Conservation (phyloP, 306 rosid species). For the Argentina anserina region DNA sequence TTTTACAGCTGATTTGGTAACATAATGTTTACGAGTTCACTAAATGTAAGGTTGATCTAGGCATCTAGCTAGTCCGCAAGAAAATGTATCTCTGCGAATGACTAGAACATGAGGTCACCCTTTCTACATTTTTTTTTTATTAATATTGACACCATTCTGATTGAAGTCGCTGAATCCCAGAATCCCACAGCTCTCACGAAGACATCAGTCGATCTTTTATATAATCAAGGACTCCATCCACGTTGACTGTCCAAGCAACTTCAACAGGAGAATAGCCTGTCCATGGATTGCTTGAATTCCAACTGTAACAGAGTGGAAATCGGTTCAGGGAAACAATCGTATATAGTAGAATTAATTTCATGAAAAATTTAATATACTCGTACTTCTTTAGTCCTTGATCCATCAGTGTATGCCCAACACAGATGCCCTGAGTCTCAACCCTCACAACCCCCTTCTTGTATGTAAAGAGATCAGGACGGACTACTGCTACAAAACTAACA, state of each 20-base stretch:
- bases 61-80: slow-evolving; percentile 22
- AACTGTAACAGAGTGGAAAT: slow-evolving; percentile 38
- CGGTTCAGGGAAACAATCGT: background rate
- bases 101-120: slow-evolving; percentile 17
- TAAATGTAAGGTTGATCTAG: background rate
- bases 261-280: slow-evolving; percentile 73
- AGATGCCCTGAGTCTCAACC: slow-evolving; percentile 91
- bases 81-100: slow-evolving; percentile 17
- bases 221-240: slow-evolving; percentile 53
- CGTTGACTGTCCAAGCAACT: slow-evolving; percentile 87
- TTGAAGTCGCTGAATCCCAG: background rate
- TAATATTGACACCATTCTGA: slow-evolving; percentile 10
- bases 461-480: slow-evolving; percentile 90
- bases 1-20: slow-evolving; percentile 8
- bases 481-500: slow-evolving; percentile 78
- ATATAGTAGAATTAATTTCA: background rate
- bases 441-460: slow-evolving; percentile 87
- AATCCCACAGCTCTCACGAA: slow-evolving; percentile 41
- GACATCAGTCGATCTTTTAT: slow-evolving; percentile 52
- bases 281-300: slow-evolving; percentile 92
- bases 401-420: slow-evolving; percentile 85
- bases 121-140: slow-evolving; percentile 12
- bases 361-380: slow-evolving; percentile 11
- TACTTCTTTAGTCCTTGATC: slow-evolving; percentile 94
- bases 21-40: slow-evolving; percentile 21